Evolutionary conservation across 73 alveolate species (phyloP).

Genomic region (Tetrahymena thermophila): DNA sequence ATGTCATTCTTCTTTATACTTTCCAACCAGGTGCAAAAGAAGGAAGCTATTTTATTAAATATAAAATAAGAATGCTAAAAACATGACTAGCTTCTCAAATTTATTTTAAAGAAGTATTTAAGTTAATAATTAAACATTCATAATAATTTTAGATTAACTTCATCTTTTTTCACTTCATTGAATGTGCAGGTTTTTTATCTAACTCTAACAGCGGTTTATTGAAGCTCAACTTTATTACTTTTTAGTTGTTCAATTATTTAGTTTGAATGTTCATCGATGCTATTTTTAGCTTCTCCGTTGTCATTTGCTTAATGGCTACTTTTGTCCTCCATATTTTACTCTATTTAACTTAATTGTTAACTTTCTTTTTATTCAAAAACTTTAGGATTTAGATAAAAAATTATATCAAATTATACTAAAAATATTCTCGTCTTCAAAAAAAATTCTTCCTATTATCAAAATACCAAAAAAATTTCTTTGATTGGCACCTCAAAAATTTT

Average conservation of each 20-base stretch:
- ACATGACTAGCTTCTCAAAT: neutral
- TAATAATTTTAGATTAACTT: neutral
- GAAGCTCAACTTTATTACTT: neutral
- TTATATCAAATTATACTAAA: neutral
- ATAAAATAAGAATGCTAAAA: neutral
- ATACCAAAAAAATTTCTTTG: no score
- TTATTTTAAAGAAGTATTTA: neutral
- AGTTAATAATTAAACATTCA: neutral
- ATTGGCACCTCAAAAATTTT: neutral
- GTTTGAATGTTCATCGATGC: neutral
- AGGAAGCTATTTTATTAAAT: neutral
- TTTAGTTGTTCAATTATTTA: neutral
- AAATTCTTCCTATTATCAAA: neutral
- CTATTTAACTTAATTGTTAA: neutral
- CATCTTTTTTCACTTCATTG: neutral
- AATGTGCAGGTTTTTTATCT: slow-evolving; percentile 6
- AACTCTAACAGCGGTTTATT: neutral
- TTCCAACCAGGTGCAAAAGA: neutral
- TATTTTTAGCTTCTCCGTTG: neutral
- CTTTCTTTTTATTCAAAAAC: no score
- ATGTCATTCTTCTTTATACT: neutral
- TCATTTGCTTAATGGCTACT: neutral
- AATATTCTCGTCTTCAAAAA: neutral
- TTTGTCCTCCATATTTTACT: neutral
- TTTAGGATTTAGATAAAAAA: neutral